Base-by-base conservation (phyloP, 2,329 filamentous ascomycete species). In the Aspergillus puulaauensis region DNA sequence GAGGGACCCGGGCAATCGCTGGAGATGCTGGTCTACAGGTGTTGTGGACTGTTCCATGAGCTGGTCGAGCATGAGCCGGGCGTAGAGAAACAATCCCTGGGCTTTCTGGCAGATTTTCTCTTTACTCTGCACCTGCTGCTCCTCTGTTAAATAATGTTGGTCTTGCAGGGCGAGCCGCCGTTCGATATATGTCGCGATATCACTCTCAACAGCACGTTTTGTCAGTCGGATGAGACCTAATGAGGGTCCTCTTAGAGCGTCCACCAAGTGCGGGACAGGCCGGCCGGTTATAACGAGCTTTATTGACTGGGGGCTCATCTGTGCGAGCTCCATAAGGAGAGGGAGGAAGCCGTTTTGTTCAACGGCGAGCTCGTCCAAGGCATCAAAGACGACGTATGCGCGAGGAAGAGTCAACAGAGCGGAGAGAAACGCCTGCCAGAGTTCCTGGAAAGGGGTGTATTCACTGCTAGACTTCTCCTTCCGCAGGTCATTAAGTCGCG, bases 301-400 rank as follows among this genome's bases (percentile, higher is more conserved):
- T 56, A 79, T 64, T 7, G 61, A 65, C 0, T 46, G 52, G 1
- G 76, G 70, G 3, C 58, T 62, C 63, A 65, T 68, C 5, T 66
- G 58, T 0, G 72, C 74, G 0, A 81, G 64, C 0, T 59, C 52
- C 2, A 66, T 63, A 0, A 81, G 66, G 1, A 62, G 49, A 3
- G 68, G 47, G 2, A 80, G 57, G 31, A 80, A 78, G 0, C 58
- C 39, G 3, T 73, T 70, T 15, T 76, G 64, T 0, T 66, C 73
- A 8, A n/a, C 64, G 40, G 79, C 75, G 73, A 82, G 80, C 63
- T 82, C 79, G 57, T 82, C 80, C 2, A 82, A 67, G 0, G 78
- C 78, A 58, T 81, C 79, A 0, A 70, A 68, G 2, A 82, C 67
- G 35, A 73, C 76, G 51, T 75, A 80, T 0, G 70, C 75, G 31